Percentiles rank a stretch among this genome's conserved stretches.
phyloP scores from a whole-genome alignment of 108 stramenopile genomes.

The Mediolabrus comicus region DNA sequence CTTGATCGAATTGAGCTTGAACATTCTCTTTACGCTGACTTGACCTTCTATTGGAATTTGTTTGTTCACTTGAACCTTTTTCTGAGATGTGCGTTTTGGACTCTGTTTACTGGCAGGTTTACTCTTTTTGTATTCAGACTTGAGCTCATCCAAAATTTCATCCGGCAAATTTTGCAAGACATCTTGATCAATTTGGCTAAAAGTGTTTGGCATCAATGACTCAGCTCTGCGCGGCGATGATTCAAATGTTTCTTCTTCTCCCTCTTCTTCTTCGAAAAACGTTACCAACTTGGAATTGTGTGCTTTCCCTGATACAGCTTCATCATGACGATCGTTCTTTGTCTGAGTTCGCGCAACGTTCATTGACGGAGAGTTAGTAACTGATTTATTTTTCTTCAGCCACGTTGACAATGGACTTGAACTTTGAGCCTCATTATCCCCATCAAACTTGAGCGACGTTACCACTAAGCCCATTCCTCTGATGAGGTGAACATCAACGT shows the following conservation, averaged over 20 bases:
- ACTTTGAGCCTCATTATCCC: not conserved
- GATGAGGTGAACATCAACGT: slow-evolving; percentile 61
- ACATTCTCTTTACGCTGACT: slow-evolving; percentile 67
- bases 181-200: slow-evolving; percentile 46
- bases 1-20: slow-evolving; percentile 67
- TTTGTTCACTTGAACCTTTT: slow-evolving; percentile 11
- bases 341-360: not conserved
- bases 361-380: not conserved
- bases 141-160: slow-evolving; percentile 36
- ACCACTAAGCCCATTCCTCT: slow-evolving; percentile 87
- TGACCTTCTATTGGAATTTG: slow-evolving; percentile 38
- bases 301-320: not conserved
- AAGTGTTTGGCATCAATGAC: slow-evolving; percentile 3
- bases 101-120: not conserved
- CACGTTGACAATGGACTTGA: slow-evolving; percentile 32
- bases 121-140: slow-evolving; percentile 4
- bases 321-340: not conserved
- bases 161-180: slow-evolving; percentile 38
- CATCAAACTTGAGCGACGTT: slow-evolving; percentile 56
- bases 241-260: not conserved
- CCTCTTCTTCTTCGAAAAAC: not conserved
- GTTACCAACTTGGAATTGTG: not conserved
- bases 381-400: slow-evolving; percentile 19
- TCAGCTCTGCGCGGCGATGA: not conserved
- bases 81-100: not conserved